Evolutionary conservation across 768 basidiomycete genomes (phyloP).

Genomic region (Termitomyces heimii): DNA sequence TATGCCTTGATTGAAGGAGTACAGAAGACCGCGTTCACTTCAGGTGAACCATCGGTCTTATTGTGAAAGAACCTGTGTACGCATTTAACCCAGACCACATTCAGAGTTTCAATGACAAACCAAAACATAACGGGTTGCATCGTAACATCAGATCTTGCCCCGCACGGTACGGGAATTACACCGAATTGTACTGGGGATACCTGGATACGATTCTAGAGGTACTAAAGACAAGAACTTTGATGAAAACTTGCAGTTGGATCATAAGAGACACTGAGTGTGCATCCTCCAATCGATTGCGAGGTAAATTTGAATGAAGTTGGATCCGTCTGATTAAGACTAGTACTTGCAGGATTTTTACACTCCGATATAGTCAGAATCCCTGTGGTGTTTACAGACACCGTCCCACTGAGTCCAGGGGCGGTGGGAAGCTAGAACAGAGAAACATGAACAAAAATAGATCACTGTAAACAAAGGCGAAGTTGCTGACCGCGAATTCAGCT

Average conservation of each 20-base stretch:
- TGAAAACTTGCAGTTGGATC: constrained; percentile 24
- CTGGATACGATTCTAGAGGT: constrained; percentile 13
- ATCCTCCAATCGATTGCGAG: constrained; percentile 45
- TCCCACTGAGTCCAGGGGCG: constrained; percentile 41
- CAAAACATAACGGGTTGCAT: constrained; percentile 64
- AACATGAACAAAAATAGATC: not conserved
- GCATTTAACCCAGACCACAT: not conserved
- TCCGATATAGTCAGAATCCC: constrained; percentile 41
- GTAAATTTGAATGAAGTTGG: constrained; percentile 22
- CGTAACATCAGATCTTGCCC: constrained; percentile 20
- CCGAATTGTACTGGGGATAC: constrained; percentile 43
- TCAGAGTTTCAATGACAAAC: constrained; percentile 24
- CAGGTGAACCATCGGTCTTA: constrained; percentile 20
- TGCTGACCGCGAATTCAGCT: constrained; percentile 43
- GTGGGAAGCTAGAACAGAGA: constrained; percentile 33
- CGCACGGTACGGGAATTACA: constrained; percentile 32
- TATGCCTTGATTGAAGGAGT: constrained; percentile 40
- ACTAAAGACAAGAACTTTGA: not conserved
- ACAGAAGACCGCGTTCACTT: constrained; percentile 54
- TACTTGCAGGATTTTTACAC: constrained; percentile 35
- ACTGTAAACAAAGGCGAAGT: not conserved
- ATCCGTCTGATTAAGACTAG: constrained; percentile 14
- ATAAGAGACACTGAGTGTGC: constrained; percentile 31
- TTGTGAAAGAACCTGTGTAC: constrained; percentile 34
- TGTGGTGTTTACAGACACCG: constrained; percentile 45